Conservation (phyloP, 2,329 filamentous ascomycete species). For the Aureobasidium subglaciale region DNA sequence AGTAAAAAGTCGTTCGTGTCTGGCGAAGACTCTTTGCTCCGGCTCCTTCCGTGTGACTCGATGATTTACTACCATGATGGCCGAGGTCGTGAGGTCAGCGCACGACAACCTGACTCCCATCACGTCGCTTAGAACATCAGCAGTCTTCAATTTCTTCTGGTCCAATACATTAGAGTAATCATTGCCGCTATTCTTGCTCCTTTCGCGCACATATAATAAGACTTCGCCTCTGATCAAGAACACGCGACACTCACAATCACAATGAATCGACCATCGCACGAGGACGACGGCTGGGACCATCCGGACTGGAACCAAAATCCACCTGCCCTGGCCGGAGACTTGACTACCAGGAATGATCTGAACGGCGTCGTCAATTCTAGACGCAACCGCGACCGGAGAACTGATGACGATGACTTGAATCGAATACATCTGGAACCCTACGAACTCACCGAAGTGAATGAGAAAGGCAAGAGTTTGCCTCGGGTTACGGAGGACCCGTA, state of each 20-base stretch:
- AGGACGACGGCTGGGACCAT: slow-evolving; percentile 45
- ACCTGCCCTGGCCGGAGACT: slow-evolving; percentile 49
- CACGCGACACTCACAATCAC: slow-evolving; percentile 9
- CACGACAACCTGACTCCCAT: background rate
- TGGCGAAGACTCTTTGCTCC: slow-evolving; percentile 1
- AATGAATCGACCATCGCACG: slow-evolving; percentile 62
- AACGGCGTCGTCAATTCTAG: slow-evolving; percentile 54
- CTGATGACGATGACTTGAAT: slow-evolving; percentile 26
- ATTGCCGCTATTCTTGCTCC: background rate
- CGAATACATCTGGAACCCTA: slow-evolving; percentile 20
- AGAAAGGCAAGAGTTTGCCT: slow-evolving; percentile 5
- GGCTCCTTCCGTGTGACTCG: slow-evolving; percentile 6
- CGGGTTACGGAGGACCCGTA: slow-evolving; percentile 11
- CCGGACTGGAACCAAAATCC: slow-evolving; percentile 56
- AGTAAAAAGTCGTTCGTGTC: background rate
- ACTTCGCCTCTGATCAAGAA: background rate
- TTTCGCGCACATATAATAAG: background rate
- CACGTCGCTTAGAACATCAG: background rate
- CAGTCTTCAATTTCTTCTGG: background rate
- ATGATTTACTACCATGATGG: slow-evolving; percentile 11
- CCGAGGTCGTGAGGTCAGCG: slow-evolving; percentile 1
- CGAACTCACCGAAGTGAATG: slow-evolving; percentile 1
- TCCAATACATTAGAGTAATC: background rate
- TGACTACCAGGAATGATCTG: slow-evolving; percentile 56
- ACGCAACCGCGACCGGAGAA: slow-evolving; percentile 40